Percentiles rank a stretch among this genome's conserved stretches.
phyloP scores from a whole-genome alignment of 352 stramenopile species.

The Phytophthora citricola region DNA sequence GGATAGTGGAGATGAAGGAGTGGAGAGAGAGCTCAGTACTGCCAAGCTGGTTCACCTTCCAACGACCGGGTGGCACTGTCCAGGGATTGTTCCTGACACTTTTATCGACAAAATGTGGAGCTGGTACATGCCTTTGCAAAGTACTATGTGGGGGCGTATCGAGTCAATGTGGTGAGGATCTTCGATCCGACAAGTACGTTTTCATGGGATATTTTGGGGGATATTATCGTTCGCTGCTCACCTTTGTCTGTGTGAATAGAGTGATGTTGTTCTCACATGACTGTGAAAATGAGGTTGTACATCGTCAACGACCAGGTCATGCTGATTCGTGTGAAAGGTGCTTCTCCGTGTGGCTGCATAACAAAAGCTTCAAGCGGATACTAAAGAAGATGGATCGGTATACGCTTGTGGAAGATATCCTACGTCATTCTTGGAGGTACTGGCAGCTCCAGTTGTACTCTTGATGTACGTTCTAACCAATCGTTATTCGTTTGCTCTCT shows the following conservation, averaged over 20 bases:
- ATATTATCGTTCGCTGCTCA: background rate
- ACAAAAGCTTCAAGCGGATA: conserved; percentile 77
- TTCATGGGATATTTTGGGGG: background rate
- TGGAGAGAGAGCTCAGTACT: background rate
- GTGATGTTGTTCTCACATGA: conserved; percentile 78
- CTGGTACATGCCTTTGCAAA: conserved; percentile 72
- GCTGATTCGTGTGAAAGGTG: conserved; percentile 61
- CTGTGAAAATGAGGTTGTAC: conserved; percentile 65
- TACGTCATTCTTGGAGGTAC: conserved; percentile 69
- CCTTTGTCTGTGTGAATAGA: conserved; percentile 29
- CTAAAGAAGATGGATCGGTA: conserved; percentile 79
- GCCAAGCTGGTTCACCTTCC: conserved; percentile 47
- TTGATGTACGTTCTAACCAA: background rate
- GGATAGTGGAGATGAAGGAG: conserved; percentile 4
- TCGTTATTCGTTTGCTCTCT: background rate
- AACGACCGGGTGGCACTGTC: conserved; percentile 63
- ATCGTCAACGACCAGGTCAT: conserved; percentile 50
- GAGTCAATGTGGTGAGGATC: conserved; percentile 70
- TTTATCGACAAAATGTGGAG: conserved; percentile 58
- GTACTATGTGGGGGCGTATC: conserved; percentile 69
- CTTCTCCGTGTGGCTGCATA: conserved; percentile 60
- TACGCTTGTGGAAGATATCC: conserved; percentile 59
- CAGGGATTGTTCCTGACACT: conserved; percentile 58
- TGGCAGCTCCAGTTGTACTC: background rate
- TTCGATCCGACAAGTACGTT: conserved; percentile 67